Base-by-base conservation (phyloP, 2,329 filamentous ascomycete genomes). In the Lomentospora prolificans region DNA sequence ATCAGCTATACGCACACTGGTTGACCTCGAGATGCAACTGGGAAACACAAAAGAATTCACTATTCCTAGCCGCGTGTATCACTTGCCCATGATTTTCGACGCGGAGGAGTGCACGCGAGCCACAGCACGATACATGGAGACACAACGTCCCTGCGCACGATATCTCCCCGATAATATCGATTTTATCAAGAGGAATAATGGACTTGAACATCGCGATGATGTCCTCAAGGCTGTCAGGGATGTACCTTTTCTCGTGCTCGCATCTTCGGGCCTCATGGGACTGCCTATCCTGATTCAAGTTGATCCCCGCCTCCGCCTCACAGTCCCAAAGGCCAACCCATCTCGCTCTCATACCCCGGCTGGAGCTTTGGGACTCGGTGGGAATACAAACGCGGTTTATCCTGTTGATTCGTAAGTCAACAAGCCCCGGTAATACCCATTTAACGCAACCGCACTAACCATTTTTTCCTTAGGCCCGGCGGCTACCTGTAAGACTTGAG, bases 161-260 rank as follows among this genome's bases (percentile, higher is more conserved):
- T 85, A 83, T 58, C 68, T 85, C 0, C 81, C 81, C 0, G 77
- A 82, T 61, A 82, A 82, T 50, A 70, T 84, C 36, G 72, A 76
- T 1, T 85, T 82, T 55, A 58, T 70, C 6, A 33, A 12, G 30
- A 33, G 30, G 30, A 33, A 33, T 33, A 33, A 33, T 33, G 30
- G 30, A 6, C 5, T 61, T 61, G 4, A 63, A 66, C 17, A 19
- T 3, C 50, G 50, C 33, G 69, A 67, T 53, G 74, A 74, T 53
- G 71, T 64, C 0, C 63, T 72, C 4, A 48, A 61, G 5, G 62
- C 62, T 12, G 62, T 69, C 3, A 55, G 62, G 24, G 62, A 65
- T 2, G 66, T 70, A 1, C 66, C 70, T 10, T 64, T 69, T 33
- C 60, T 62, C 0, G 61, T 71, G 5, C 59, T 67, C 9, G 68